phyloP scores from a whole-genome alignment of 2,329 filamentous ascomycete species.

The Colletotrichum camelliae region DNA sequence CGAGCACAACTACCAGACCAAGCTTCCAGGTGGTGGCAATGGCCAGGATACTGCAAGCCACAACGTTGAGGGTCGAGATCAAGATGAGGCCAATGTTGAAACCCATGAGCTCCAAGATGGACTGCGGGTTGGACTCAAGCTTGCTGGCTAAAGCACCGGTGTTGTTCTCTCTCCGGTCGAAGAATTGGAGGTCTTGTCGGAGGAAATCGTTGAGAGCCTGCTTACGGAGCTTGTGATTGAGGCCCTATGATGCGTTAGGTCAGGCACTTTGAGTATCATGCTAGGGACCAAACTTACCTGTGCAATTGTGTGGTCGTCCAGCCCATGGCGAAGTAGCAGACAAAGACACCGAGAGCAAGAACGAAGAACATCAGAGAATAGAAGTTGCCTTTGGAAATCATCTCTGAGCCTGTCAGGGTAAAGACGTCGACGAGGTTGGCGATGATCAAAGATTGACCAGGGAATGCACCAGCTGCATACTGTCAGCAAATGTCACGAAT shows the following conservation, averaged over 20 bases:
- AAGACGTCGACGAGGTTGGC: conserved; percentile 48
- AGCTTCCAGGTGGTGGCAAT: conserved; percentile 54
- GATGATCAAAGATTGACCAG: conserved; percentile 49
- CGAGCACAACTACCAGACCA: conserved; percentile 53
- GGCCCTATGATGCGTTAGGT: neutral
- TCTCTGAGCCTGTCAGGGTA: conserved; percentile 32
- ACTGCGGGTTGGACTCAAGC: conserved; percentile 41
- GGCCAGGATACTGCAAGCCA: conserved; percentile 44
- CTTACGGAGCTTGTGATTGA: conserved; percentile 30
- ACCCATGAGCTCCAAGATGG: conserved; percentile 47
- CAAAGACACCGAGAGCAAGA: conserved; percentile 47
- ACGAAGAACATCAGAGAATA: conserved; percentile 62
- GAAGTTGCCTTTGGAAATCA: conserved; percentile 51
- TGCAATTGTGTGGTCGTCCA: conserved; percentile 36
- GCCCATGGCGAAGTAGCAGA: conserved; percentile 48
- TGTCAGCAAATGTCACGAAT: neutral
- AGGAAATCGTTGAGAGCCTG: conserved; percentile 37
- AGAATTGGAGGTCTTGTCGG: conserved; percentile 47
- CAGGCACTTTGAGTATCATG: neutral
- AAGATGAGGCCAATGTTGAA: conserved; percentile 46
- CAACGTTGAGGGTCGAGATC: conserved; percentile 40
- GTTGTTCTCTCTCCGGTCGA: conserved; percentile 45
- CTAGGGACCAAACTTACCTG: conserved; percentile 22
- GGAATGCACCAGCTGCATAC: conserved; percentile 38
- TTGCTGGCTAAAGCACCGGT: conserved; percentile 40